Evolutionary conservation across 331 rosid species (phyloP).

Genomic region (Quercus tomentella): DNA sequence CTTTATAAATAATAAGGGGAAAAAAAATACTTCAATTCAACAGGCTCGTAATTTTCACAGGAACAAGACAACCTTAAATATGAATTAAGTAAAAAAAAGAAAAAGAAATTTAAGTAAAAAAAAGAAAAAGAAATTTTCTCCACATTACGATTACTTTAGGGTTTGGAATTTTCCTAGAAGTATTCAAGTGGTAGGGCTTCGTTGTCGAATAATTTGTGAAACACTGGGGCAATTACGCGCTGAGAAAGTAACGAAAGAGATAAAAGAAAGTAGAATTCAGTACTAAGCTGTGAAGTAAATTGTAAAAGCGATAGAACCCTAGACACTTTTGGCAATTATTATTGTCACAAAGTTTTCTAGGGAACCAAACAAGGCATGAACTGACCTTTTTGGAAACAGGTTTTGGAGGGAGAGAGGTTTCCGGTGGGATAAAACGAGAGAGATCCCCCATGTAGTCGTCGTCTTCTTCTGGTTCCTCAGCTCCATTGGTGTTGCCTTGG

Average conservation of each 20-base stretch:
- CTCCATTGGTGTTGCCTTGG: conserved; percentile 22
- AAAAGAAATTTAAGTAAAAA: neutral
- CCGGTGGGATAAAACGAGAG: conserved; percentile 63
- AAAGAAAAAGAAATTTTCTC: neutral
- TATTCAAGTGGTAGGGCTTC: neutral
- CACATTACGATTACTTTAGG: neutral
- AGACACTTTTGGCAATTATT: neutral
- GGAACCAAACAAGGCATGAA: neutral
- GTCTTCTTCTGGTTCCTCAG: conserved; percentile 23
- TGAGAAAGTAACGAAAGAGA: neutral
- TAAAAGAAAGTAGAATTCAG: neutral
- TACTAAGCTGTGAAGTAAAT: neutral
- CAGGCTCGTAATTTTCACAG: neutral
- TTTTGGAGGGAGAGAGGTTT: conserved; percentile 30
- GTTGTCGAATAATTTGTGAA: neutral
- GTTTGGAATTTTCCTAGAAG: neutral
- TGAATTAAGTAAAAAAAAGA: neutral
- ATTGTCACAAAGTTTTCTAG: neutral
- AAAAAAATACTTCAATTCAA: neutral
- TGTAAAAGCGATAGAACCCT: neutral
- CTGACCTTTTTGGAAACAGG: conserved; percentile 42
- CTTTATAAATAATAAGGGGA: neutral
- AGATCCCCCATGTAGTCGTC: conserved; percentile 85
- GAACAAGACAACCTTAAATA: neutral
- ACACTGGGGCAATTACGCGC: neutral